Evolutionary conservation across 2,329 filamentous ascomycete species (phyloP), one percentile per base, ranked within the genome.

Genomic region (Biscogniauxia marginata): DNA sequence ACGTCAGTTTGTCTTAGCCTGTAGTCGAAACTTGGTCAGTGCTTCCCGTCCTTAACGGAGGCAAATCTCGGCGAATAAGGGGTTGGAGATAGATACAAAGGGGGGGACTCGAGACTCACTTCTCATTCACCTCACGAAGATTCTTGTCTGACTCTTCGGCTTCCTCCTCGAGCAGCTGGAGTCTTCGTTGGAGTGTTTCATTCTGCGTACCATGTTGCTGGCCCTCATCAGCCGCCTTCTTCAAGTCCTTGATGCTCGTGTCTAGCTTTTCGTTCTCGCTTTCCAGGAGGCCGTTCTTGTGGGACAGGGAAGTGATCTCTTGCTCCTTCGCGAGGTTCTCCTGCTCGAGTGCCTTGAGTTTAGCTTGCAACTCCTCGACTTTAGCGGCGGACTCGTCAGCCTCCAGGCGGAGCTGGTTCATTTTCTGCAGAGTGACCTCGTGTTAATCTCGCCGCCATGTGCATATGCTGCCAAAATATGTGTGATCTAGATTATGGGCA

Each of bases 1-100:
- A 98, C 92, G 75, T 99, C 95, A 79, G 95, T 97, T 82, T 96
- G 93, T 76, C 95, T 93, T 73, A 98, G 91, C 81, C 95, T 99
- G 58, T 67, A 24, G 46, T 61, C 30, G 30, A 62, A 57, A 23
- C 3, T 24, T 21, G 43, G 11, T 20, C 13, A 49, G 19, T 13
- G 45, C 23, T 25, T 23, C 18, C 18, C 4, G 24, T 51, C 46
- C 30, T 24, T 20, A 22, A 25, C 7, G 16, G 18, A 22, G 8
- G 19, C 18, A 46, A 22, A 19, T 46, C 18, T 20, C 18, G 44
- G 44, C 18, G 44, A 22, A 46, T 3, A 44, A n/a, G 18, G 39
- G 51, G 19, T 19, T 4, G 13, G 34, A 43, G 34, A 23, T 11
- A 46, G 46, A 46, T 57, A 55, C 25, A 25, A 25, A 19, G 9